Evolutionary conservation across 768 basidiomycete species (phyloP).

Genomic region (Amanita phalloides): DNA sequence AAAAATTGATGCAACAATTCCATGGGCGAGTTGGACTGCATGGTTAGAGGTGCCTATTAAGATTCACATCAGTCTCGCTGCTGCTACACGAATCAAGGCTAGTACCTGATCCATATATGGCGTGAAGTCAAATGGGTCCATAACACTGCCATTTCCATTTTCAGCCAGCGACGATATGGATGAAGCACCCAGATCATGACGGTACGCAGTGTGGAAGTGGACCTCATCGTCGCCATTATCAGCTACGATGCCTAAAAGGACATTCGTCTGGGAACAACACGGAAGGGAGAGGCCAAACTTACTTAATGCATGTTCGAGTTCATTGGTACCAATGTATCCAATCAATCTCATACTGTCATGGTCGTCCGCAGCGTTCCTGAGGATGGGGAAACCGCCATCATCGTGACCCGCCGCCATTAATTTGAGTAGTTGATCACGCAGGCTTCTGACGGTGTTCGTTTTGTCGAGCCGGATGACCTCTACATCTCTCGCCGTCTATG

Average conservation of each 20-base stretch:
- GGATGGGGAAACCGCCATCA: conserved; percentile 81
- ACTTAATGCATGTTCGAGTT: conserved; percentile 91
- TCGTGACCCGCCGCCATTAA: conserved; percentile 52
- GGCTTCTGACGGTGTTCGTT: conserved; percentile 65
- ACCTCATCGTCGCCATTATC: conserved; percentile 60
- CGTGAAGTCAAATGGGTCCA: conserved; percentile 71
- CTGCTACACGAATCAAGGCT: background rate
- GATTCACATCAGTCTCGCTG: background rate
- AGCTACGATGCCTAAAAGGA: conserved; percentile 57
- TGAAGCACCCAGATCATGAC: conserved; percentile 35
- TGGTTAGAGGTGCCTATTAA: conserved; percentile 71
- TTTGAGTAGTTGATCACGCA: conserved; percentile 58
- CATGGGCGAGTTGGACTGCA: conserved; percentile 77
- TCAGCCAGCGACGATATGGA: conserved; percentile 55
- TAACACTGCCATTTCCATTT: conserved; percentile 14
- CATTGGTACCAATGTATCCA: conserved; percentile 87
- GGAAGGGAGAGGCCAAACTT: conserved; percentile 14
- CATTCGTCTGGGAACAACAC: conserved; percentile 1
- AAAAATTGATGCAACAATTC: conserved; percentile 93
- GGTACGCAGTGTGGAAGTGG: conserved; percentile 44
- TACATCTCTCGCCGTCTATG: conserved; percentile 54
- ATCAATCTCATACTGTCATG: conserved; percentile 50
- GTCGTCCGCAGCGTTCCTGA: conserved; percentile 38
- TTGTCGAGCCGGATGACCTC: conserved; percentile 64
- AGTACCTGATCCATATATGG: conserved; percentile 84